Evolutionary conservation across 1,284 basidiomycete genomes (phyloP).

Genomic region (Rhodotorula sp.): DNA sequence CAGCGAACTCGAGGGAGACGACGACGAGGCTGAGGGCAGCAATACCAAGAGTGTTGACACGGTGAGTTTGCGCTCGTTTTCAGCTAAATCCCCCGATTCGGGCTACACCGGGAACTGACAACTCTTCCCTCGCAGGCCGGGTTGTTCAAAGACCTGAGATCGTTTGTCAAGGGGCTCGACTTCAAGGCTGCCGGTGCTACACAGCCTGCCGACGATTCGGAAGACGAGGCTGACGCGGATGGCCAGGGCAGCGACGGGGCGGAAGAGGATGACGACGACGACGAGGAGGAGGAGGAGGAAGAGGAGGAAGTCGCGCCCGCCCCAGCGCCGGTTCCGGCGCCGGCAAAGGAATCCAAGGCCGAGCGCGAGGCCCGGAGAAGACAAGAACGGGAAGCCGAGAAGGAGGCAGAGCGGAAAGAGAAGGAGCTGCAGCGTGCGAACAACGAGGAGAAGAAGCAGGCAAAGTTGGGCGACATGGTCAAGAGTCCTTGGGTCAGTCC

Average conservation of each 20-base stretch:
- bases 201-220: constrained; percentile 14
- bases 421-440: constrained; percentile 47
- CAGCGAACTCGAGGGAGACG: constrained; percentile 47
- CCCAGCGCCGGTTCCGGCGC: neutral
- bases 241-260: constrained; percentile 10
- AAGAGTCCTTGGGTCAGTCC: constrained; percentile 38
- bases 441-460: constrained; percentile 38
- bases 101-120: neutral
- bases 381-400: constrained; percentile 47
- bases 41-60: neutral
- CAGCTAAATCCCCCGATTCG: neutral
- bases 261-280: constrained; percentile 10
- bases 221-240: constrained; percentile 50
- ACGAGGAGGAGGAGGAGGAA: constrained; percentile 35
- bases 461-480: constrained; percentile 1
- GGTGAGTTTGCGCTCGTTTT: neutral
- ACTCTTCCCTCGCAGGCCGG: constrained; percentile 7
- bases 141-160: constrained; percentile 53
- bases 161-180: constrained; percentile 60
- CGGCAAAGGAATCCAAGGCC: constrained; percentile 28
- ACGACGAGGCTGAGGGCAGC: constrained; percentile 43
- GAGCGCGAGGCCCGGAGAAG: constrained; percentile 43
- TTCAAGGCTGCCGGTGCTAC: constrained; percentile 46
- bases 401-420: constrained; percentile 46
- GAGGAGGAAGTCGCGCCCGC: constrained; percentile 43